A percentile compares a stretch with the other conserved stretches of the same genome.
These are phyloP conservation scores for Polyplosphaeria fusca DNA, from an alignment of 495 filamentous ascomycete species.

Conservation along the genomic window DNA sequence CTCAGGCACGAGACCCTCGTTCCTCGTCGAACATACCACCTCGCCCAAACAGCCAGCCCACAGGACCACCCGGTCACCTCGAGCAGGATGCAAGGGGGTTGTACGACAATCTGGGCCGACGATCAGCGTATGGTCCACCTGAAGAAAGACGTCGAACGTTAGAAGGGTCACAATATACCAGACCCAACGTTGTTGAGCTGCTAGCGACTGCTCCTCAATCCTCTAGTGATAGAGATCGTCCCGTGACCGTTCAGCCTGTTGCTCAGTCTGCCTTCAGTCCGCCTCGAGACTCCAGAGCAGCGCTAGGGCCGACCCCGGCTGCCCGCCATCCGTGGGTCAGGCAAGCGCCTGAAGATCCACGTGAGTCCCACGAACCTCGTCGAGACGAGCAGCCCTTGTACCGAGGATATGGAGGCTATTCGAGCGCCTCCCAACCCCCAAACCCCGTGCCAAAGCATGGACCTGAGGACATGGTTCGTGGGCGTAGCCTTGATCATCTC, in stretches of 20 bases:
- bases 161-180: slow-evolving; percentile 29
- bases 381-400: slow-evolving; percentile 24
- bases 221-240: slow-evolving; percentile 26
- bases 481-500: slow-evolving; percentile 23
- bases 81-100: slow-evolving; percentile 6
- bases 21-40: slow-evolving; percentile 21
- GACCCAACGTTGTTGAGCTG: slow-evolving; percentile 23
- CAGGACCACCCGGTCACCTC: slow-evolving; percentile 8
- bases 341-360: slow-evolving; percentile 9
- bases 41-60: slow-evolving; percentile 37
- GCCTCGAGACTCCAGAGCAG: slow-evolving; percentile 13
- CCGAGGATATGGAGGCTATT: slow-evolving; percentile 19
- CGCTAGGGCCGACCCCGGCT: not conserved
- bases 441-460: slow-evolving; percentile 1
- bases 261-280: slow-evolving; percentile 36
- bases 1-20: slow-evolving; percentile 18
- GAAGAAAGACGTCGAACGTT: slow-evolving; percentile 30
- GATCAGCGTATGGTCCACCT: slow-evolving; percentile 6
- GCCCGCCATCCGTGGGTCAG: slow-evolving; percentile 14
- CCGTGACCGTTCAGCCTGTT: slow-evolving; percentile 35
- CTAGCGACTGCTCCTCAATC: slow-evolving; percentile 6
- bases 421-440: slow-evolving; percentile 12
- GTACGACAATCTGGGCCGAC: slow-evolving; percentile 14
- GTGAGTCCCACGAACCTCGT: slow-evolving; percentile 19
- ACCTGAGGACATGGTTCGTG: slow-evolving; percentile 29